Conservation (phyloP, 768 basidiomycete genomes). For the Boletus edulis region DNA sequence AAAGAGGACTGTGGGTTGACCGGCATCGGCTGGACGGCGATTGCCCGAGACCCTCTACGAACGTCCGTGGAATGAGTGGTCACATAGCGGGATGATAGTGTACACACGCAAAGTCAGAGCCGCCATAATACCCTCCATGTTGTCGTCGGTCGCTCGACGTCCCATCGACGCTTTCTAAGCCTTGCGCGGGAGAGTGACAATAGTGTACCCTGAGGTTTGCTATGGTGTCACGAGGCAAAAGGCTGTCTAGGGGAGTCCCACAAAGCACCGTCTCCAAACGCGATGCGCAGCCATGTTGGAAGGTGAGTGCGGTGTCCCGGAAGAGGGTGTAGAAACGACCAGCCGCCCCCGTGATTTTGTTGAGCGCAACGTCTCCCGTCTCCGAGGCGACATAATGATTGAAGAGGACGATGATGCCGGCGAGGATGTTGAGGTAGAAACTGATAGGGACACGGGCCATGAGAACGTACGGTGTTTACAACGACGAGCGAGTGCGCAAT, state of each 20-base stretch:
- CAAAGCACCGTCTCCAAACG: conserved; percentile 2
- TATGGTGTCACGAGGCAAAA: background rate
- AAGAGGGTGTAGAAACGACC: conserved; percentile 17
- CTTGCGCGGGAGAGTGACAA: conserved; percentile 1
- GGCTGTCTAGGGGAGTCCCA: background rate
- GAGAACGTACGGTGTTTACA: background rate
- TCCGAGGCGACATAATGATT: conserved; percentile 13
- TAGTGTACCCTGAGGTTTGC: background rate
- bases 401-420: conserved; percentile 19
- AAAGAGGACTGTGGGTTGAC: background rate
- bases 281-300: conserved; percentile 7
- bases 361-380: conserved; percentile 17
- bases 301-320: background rate
- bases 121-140: background rate
- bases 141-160: background rate
- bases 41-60: background rate
- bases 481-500: too few relatives aligned
- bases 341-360: conserved; percentile 19
- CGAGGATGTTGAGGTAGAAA: conserved; percentile 18
- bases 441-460: conserved; percentile 11
- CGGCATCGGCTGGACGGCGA: background rate
- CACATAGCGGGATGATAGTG: background rate
- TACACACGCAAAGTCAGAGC: background rate
- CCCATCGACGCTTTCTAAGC: background rate
- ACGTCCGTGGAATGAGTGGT: background rate